Conservation (phyloP, 2,329 filamentous ascomycete species). For the Epichloe bromicola region DNA sequence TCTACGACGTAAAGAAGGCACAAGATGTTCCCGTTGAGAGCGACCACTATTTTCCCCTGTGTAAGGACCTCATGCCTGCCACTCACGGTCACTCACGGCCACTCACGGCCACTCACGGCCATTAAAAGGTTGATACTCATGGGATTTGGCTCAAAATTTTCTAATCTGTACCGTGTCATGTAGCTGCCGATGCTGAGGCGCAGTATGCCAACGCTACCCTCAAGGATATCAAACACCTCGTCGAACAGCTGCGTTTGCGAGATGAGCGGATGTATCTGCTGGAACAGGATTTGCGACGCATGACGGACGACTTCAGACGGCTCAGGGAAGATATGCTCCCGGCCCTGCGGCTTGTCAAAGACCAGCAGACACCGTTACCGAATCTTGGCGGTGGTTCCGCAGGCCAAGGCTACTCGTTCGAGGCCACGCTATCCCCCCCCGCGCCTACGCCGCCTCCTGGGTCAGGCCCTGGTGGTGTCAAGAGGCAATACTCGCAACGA, state of each 20-base stretch:
- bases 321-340: slow-evolving; percentile 91
- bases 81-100: background rate
- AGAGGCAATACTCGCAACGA: slow-evolving; percentile 63
- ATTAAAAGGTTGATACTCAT: too few species aligned
- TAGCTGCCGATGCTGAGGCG: slow-evolving; percentile 79
- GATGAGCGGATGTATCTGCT: slow-evolving; percentile 80
- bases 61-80: slow-evolving; percentile 34
- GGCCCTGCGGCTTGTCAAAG: slow-evolving; percentile 80
- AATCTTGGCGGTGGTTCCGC: slow-evolving; percentile 21
- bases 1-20: slow-evolving; percentile 91
- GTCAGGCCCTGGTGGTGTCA: slow-evolving; percentile 40
- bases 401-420: slow-evolving; percentile 35
- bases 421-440: slow-evolving; percentile 35
- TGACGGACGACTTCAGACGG: slow-evolving; percentile 79
- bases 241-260: slow-evolving; percentile 76
- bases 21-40: slow-evolving; percentile 84
- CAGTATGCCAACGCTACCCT: slow-evolving; percentile 80
- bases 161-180: slow-evolving; percentile 12
- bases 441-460: slow-evolving; percentile 41
- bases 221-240: slow-evolving; percentile 83
- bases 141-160: background rate
- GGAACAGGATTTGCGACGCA: slow-evolving; percentile 69
- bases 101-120: background rate
- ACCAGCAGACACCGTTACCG: slow-evolving; percentile 79
- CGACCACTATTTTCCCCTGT: slow-evolving; percentile 86